Conservation (phyloP, 2,329 filamentous ascomycete species). For the Xylaria sp. region DNA sequence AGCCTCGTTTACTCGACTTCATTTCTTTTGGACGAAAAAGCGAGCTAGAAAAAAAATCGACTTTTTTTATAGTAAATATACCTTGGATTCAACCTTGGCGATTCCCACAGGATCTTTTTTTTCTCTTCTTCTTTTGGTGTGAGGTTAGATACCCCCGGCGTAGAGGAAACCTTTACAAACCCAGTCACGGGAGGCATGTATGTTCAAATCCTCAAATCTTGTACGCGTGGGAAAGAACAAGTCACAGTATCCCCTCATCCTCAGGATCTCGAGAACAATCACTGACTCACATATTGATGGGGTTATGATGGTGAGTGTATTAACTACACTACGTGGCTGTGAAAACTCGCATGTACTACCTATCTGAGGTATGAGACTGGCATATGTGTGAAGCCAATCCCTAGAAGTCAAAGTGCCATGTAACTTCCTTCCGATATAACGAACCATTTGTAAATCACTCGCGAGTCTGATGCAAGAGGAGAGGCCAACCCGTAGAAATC, state of each 20-base stretch:
- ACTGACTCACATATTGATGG: not conserved
- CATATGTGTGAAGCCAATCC: slow-evolving; percentile 4
- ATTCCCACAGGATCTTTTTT: too few species aligned
- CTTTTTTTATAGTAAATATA: not conserved
- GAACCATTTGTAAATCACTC: not conserved
- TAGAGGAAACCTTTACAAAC: too few species aligned
- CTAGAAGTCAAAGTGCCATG: not conserved
- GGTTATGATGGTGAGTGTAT: slow-evolving; percentile 1
- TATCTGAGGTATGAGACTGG: slow-evolving; percentile 4
- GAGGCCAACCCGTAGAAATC: not conserved
- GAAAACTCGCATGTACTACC: not conserved
- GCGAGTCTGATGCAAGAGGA: slow-evolving; percentile 6
- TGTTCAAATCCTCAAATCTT: not conserved
- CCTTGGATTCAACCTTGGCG: not conserved
- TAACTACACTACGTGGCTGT: slow-evolving; percentile 9
- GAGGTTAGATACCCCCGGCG: too few species aligned
- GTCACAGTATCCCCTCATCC: not conserved
- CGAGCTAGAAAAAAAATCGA: too few species aligned
- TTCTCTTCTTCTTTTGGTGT: too few species aligned
- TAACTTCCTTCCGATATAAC: not conserved
- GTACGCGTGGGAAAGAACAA: not conserved
- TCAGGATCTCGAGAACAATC: not conserved
- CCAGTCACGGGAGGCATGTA: too few species aligned
- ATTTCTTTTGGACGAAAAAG: too few species aligned
- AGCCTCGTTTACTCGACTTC: not conserved